Evolutionary conservation across 768 basidiomycete genomes (phyloP).

Genomic region (Neoboletus brunneissimus): DNA sequence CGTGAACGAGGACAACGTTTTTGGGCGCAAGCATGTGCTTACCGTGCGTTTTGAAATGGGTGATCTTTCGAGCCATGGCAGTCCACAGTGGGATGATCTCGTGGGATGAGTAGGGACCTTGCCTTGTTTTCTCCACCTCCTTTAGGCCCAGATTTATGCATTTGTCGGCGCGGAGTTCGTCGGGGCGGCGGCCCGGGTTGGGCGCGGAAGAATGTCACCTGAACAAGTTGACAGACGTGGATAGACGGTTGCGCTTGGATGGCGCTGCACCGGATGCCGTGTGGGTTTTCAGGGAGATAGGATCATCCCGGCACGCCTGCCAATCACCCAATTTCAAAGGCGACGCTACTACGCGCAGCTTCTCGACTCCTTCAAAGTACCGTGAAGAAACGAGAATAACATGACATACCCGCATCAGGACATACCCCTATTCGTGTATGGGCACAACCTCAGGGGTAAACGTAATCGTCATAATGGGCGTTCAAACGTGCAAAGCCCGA

Average conservation of each 20-base stretch:
- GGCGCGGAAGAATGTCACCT: background rate
- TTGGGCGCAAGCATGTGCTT: conserved; percentile 9
- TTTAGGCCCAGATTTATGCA: background rate
- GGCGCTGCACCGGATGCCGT: background rate
- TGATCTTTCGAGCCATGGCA: conserved; percentile 43
- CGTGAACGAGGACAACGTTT: background rate
- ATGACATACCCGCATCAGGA: background rate
- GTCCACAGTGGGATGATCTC: background rate
- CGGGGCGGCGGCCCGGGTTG: conserved; percentile 16
- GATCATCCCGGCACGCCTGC: too few species aligned
- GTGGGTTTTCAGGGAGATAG: background rate
- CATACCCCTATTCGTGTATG: too few species aligned
- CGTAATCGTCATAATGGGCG: too few species aligned
- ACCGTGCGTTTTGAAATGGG: conserved; percentile 59
- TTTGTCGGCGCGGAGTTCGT: background rate
- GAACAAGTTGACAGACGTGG: background rate
- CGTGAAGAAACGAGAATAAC: too few species aligned
- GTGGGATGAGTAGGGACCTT: background rate
- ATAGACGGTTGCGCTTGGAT: too few species aligned
- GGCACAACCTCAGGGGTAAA: too few species aligned
- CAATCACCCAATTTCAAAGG: too few species aligned
- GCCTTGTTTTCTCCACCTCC: background rate
- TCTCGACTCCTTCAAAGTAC: too few species aligned
- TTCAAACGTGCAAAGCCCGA: too few species aligned
- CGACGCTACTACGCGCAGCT: too few species aligned